phyloP scores from a whole-genome alignment of 441 rosid genomes.

The Arabidopsis lyrata region DNA sequence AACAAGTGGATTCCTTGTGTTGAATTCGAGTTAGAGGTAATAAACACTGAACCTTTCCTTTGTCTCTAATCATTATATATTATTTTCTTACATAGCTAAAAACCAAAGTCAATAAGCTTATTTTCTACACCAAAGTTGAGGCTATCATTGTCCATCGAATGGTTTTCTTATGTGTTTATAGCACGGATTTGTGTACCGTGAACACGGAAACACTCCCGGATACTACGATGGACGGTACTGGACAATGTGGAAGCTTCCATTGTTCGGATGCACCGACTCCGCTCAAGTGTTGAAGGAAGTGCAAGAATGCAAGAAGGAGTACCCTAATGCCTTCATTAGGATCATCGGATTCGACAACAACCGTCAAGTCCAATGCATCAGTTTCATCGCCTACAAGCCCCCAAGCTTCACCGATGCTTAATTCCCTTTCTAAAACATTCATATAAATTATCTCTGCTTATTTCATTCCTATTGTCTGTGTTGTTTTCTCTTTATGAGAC shows the following conservation, averaged over 20 bases:
- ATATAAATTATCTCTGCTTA: conserved; percentile 23
- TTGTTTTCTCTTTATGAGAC: conserved; percentile 26
- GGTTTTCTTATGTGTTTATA: conserved; percentile 4
- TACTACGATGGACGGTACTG: conserved; percentile 67
- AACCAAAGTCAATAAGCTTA: too few relatives aligned
- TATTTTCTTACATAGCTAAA: too few relatives aligned
- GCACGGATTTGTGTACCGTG: conserved; percentile 57
- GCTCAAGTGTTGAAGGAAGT: conserved; percentile 66
- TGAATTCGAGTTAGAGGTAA: conserved; percentile 56
- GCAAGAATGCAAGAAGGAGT: conserved; percentile 51
- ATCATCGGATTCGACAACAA: conserved; percentile 74
- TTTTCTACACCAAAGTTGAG: too few relatives aligned
- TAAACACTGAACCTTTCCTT: neutral
- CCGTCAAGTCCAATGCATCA: conserved; percentile 83
- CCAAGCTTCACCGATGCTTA: conserved; percentile 38
- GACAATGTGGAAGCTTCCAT: conserved; percentile 71
- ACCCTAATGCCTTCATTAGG: conserved; percentile 51
- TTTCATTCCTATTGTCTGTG: conserved; percentile 28
- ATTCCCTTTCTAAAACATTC: conserved; percentile 1
- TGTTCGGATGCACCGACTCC: conserved; percentile 67
- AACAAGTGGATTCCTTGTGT: conserved; percentile 54
- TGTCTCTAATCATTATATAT: too few relatives aligned
- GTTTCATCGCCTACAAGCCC: conserved; percentile 81
- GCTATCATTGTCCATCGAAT: too few relatives aligned
- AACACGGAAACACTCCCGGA: conserved; percentile 52